These are phyloP conservation scores for Iris pallida DNA, from an alignment of 116 monocot species.

Conservation along the genomic window DNA sequence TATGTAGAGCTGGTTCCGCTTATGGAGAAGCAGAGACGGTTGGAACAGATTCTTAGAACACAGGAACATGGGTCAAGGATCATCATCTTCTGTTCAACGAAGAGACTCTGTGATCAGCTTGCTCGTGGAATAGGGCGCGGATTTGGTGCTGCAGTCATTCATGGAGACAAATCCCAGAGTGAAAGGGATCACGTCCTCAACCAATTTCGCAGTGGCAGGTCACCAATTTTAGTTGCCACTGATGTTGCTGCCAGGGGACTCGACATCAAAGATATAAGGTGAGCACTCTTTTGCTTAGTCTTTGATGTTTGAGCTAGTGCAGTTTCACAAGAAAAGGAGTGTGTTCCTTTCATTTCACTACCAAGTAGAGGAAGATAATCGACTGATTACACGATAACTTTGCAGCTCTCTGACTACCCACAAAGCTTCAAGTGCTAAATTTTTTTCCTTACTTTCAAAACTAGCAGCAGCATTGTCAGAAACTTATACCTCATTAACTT, in stretches of 20 bases:
- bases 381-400: too few species aligned
- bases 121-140: slow-evolving; percentile 45
- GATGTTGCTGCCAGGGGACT: slow-evolving; percentile 89
- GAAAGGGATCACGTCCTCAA: slow-evolving; percentile 69
- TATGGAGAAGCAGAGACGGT: slow-evolving; percentile 55
- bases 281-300: not conserved
- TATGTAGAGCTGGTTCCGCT: slow-evolving; percentile 61
- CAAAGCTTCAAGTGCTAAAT: too few species aligned
- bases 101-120: slow-evolving; percentile 67
- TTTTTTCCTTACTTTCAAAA: too few species aligned
- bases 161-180: slow-evolving; percentile 78
- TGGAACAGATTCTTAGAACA: slow-evolving; percentile 71
- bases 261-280: slow-evolving; percentile 90
- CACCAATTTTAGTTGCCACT: slow-evolving; percentile 78
- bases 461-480: too few species aligned
- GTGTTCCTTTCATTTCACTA: too few species aligned
- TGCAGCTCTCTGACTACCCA: too few species aligned
- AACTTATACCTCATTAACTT: too few species aligned
- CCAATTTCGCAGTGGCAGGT: slow-evolving; percentile 55
- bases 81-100: slow-evolving; percentile 81
- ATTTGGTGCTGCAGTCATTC: slow-evolving; percentile 61
- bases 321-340: too few species aligned
- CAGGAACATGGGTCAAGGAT: slow-evolving; percentile 76
- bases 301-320: too few species aligned
- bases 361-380: too few species aligned